Evolutionary conservation across 2,329 filamentous ascomycete species (phyloP).

Genomic region (Massarina eburnea): DNA sequence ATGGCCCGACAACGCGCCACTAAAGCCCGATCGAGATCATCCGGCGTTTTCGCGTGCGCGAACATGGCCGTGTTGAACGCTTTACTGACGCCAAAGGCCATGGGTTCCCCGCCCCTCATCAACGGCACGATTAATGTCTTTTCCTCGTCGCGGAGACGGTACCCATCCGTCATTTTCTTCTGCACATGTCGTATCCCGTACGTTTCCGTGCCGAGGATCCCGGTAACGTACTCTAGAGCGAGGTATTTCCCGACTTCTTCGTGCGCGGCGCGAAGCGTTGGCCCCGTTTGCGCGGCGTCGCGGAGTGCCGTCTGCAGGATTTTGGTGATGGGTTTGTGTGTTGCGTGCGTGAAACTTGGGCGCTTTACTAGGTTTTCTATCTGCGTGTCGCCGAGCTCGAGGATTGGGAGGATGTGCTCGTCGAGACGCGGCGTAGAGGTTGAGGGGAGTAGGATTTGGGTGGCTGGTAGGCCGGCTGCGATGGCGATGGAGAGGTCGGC

Average conservation of each 20-base stretch:
- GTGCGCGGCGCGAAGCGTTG: constrained; percentile 54
- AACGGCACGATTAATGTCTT: constrained; percentile 58
- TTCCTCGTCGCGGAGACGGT: constrained; percentile 51
- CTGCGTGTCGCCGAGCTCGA: constrained; percentile 35
- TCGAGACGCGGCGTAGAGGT: constrained; percentile 48
- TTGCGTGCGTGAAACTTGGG: constrained; percentile 45
- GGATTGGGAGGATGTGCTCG: constrained; percentile 45
- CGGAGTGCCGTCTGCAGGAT: constrained; percentile 58
- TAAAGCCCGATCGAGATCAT: constrained; percentile 49
- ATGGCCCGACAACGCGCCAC: constrained; percentile 45
- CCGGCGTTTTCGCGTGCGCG: constrained; percentile 47
- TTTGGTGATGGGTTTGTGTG: constrained; percentile 48
- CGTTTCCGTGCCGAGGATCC: constrained; percentile 54
- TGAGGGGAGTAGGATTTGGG: constrained; percentile 52
- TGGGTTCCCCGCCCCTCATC: constrained; percentile 63
- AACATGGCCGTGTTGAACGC: constrained; percentile 57
- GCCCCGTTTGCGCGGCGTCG: constrained; percentile 51
- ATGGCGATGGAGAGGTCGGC: constrained; percentile 48
- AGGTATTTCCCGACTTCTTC: constrained; percentile 55
- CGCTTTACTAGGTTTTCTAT: constrained; percentile 17
- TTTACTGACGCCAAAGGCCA: constrained; percentile 60
- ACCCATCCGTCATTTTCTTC: constrained; percentile 47
- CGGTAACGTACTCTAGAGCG: constrained; percentile 51
- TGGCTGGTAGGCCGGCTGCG: constrained; percentile 43
- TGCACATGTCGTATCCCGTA: constrained; percentile 57